Conservation (phyloP, 805 yeast genomes). For the Yarrowia alimentaria region DNA sequence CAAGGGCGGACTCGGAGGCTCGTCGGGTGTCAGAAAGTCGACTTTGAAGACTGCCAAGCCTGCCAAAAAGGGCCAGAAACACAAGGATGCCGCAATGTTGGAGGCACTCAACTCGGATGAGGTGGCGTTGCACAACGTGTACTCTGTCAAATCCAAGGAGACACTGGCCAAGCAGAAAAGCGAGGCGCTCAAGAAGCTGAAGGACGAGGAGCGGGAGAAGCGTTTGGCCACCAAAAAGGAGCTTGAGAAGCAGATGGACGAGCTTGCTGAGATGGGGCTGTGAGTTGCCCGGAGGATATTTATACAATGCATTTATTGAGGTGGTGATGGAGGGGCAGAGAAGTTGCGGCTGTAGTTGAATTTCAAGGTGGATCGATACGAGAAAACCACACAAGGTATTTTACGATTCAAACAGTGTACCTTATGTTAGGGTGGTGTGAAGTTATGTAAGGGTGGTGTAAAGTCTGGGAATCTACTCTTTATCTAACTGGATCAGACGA, state of each 20-base stretch:
- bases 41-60: conserved; percentile 15
- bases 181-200: conserved; percentile 11
- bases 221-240: conserved; percentile 6
- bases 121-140: conserved; percentile 2
- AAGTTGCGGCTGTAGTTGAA: too few relatives aligned
- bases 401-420: too few relatives aligned
- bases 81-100: conserved; percentile 8
- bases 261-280: conserved; percentile 5
- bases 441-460: too few relatives aligned
- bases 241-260: conserved; percentile 24
- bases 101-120: conserved; percentile 10
- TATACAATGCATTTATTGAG: background rate
- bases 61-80: conserved; percentile 6
- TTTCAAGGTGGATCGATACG: too few relatives aligned
- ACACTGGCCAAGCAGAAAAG: conserved; percentile 5
- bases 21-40: conserved; percentile 1
- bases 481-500: too few relatives aligned
- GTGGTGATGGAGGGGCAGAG: too few relatives aligned
- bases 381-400: too few relatives aligned
- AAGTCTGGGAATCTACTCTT: too few relatives aligned
- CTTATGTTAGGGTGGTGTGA: too few relatives aligned
- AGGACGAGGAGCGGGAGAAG: conserved; percentile 16
- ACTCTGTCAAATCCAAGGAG: conserved; percentile 13
- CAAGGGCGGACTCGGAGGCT: too few relatives aligned
- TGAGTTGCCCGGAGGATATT: background rate